Evolutionary conservation across 2,329 filamentous ascomycete species (phyloP).

Genomic region (Monilinia fructicola): DNA sequence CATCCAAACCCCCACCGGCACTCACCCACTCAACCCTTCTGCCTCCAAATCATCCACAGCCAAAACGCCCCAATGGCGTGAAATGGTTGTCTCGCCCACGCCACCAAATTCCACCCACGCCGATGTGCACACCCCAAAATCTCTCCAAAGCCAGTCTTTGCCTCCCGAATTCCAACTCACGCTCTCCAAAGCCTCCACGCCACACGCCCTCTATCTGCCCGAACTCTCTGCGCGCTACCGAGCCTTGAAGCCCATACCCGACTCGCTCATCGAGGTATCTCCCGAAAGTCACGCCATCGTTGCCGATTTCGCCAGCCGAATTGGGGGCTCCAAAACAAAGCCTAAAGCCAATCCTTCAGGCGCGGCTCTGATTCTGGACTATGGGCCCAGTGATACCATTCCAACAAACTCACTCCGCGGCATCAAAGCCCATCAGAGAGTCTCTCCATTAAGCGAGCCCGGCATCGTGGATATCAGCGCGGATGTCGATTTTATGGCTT

Average conservation of each 20-base stretch:
- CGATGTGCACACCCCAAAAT: constrained; percentile 54
- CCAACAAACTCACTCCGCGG: constrained; percentile 89
- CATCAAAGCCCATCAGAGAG: constrained; percentile 72
- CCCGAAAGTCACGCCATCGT: constrained; percentile 82
- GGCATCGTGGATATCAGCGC: constrained; percentile 86
- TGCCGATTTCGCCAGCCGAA: constrained; percentile 77
- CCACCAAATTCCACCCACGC: constrained; percentile 55
- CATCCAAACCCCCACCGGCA: constrained; percentile 46
- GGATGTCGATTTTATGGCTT: constrained; percentile 87
- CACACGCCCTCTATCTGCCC: constrained; percentile 82
- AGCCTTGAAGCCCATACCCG: constrained; percentile 64
- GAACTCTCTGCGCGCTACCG: constrained; percentile 78
- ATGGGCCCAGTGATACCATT: constrained; percentile 76
- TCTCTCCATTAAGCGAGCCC: constrained; percentile 76
- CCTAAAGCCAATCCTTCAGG: constrained; percentile 67
- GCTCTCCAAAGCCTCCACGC: constrained; percentile 70
- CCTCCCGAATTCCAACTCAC: constrained; percentile 85
- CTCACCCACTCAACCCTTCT: constrained; percentile 43
- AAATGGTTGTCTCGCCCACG: constrained; percentile 73
- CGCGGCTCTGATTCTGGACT: constrained; percentile 93
- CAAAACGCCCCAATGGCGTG: constrained; percentile 68
- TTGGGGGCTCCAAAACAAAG: constrained; percentile 64
- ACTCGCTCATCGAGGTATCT: constrained; percentile 82
- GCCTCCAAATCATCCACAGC: constrained; percentile 30
- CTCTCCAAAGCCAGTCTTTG: constrained; percentile 48